A percentile compares a stretch with the other conserved stretches of the same genome.
These are phyloP conservation scores for Globisporangium carolinianum DNA, from an alignment of 352 stramenopile species.

Conservation along the genomic window DNA sequence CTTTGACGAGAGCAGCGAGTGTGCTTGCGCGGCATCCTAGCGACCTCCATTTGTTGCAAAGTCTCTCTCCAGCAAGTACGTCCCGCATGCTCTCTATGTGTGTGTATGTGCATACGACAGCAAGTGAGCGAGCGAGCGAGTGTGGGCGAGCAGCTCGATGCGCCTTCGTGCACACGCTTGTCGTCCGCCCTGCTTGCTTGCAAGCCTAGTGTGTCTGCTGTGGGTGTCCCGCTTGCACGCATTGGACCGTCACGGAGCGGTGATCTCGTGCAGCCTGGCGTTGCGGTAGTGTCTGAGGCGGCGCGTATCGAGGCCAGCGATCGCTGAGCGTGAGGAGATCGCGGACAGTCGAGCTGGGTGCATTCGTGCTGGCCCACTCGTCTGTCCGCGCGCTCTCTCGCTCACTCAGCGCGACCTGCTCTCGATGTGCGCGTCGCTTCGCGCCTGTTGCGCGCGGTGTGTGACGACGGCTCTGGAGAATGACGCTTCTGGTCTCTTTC, in stretches of 20 bases:
- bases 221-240: too few species aligned
- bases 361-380: too few species aligned
- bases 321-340: too few species aligned
- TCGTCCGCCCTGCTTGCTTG: too few species aligned
- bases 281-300: neutral
- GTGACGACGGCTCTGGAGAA: slow-evolving; percentile 18
- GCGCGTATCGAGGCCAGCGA: neutral
- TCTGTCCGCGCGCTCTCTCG: too few species aligned
- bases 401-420: neutral
- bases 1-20: neutral
- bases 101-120: slow-evolving; percentile 2
- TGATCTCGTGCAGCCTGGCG: neutral
- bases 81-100: slow-evolving; percentile 20
- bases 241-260: neutral
- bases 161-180: too few species aligned
- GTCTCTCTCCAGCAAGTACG: slow-evolving; percentile 84
- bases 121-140: too few species aligned
- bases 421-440: neutral
- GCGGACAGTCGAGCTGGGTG: too few species aligned
- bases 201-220: too few species aligned
- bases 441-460: slow-evolving; percentile 8
- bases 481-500: slow-evolving; percentile 59
- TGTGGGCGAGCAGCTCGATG: too few species aligned
- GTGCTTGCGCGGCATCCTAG: slow-evolving; percentile 1
- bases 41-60: slow-evolving; percentile 74